These are phyloP conservation scores for Colletotrichum falcatum DNA, from an alignment of 2,329 filamentous ascomycete genomes.

Conservation along the genomic window DNA sequence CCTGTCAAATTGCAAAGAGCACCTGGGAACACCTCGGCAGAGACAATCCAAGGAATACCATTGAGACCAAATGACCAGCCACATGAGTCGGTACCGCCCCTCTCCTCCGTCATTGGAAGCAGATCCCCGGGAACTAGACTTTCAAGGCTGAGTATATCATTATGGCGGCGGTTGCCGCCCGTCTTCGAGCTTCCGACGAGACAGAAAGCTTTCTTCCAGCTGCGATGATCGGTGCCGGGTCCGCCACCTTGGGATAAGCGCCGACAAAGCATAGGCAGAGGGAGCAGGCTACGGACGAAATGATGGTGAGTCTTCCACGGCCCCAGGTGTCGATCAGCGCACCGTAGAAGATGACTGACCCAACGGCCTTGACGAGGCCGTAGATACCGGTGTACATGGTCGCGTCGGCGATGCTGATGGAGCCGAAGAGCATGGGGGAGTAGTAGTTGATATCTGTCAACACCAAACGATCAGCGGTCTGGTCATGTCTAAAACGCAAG, in stretches of 20 bases:
- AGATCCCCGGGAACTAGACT: conserved; percentile 39
- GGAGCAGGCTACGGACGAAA: conserved; percentile 61
- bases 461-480: conserved; percentile 22
- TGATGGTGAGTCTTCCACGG: conserved; percentile 56
- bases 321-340: conserved; percentile 56
- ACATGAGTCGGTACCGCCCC: not conserved
- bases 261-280: conserved; percentile 64
- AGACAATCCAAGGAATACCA: conserved; percentile 60
- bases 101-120: no score
- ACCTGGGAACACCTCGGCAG: conserved; percentile 59
- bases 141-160: conserved; percentile 67
- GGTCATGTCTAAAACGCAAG: not conserved
- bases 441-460: conserved; percentile 57
- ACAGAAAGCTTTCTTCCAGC: conserved; percentile 56
- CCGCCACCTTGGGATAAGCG: conserved; percentile 64
- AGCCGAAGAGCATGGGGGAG: conserved; percentile 55
- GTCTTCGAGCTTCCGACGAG: conserved; percentile 59
- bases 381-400: conserved; percentile 64
- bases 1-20: conserved; percentile 57
- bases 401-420: conserved; percentile 59
- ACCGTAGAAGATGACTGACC: conserved; percentile 56
- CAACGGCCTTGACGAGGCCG: conserved; percentile 58
- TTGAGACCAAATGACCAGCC: conserved; percentile 60
- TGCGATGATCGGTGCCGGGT: conserved; percentile 59
- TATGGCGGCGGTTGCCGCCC: conserved; percentile 65